Percentiles rank a stretch among this genome's conserved stretches.
Evolutionary conservation across 805 yeast species (phyloP).

Genomic region (Peterozyma toletana): DNA sequence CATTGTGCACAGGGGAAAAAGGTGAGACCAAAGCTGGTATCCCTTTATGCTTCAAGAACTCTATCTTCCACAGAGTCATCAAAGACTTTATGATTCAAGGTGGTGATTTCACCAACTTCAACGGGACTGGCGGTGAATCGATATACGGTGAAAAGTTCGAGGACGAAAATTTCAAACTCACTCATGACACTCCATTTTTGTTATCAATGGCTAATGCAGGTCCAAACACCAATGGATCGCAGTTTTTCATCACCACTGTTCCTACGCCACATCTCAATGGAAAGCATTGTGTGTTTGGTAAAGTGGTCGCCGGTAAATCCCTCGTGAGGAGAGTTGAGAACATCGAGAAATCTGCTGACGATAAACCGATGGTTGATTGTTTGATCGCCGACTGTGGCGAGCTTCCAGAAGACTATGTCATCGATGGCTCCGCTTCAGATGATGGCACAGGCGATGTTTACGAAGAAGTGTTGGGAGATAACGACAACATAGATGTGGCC

Average conservation of each 20-base stretch:
- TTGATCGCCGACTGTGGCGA: constrained; percentile 75
- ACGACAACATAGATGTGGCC: constrained; percentile 51
- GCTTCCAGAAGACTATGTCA: constrained; percentile 50
- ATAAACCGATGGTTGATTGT: constrained; percentile 67
- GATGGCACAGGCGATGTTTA: constrained; percentile 85
- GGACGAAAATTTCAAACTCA: constrained; percentile 76
- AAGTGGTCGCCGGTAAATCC: constrained; percentile 76
- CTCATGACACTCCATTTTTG: constrained; percentile 80
- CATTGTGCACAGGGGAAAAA: constrained; percentile 84
- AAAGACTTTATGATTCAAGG: constrained; percentile 90
- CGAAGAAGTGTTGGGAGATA: constrained; percentile 72
- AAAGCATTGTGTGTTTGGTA: constrained; percentile 95
- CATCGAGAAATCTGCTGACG: constrained; percentile 54
- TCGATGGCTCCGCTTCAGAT: constrained; percentile 38
- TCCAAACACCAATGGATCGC: constrained; percentile 92
- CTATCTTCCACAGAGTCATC: constrained; percentile 91
- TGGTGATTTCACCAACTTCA: constrained; percentile 70
- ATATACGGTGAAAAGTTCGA: constrained; percentile 82
- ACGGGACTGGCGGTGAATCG: constrained; percentile 76
- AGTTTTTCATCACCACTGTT: constrained; percentile 88
- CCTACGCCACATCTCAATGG: constrained; percentile 93
- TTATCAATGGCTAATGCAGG: constrained; percentile 98
- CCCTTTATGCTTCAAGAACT: constrained; percentile 70
- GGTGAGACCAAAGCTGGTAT: constrained; percentile 57
- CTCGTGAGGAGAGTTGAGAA: constrained; percentile 74